Evolutionary conservation across 177 flowering plant species (phyloP), one percentile per base, ranked within the genome.

Genomic region (Vitis hybrid): DNA sequence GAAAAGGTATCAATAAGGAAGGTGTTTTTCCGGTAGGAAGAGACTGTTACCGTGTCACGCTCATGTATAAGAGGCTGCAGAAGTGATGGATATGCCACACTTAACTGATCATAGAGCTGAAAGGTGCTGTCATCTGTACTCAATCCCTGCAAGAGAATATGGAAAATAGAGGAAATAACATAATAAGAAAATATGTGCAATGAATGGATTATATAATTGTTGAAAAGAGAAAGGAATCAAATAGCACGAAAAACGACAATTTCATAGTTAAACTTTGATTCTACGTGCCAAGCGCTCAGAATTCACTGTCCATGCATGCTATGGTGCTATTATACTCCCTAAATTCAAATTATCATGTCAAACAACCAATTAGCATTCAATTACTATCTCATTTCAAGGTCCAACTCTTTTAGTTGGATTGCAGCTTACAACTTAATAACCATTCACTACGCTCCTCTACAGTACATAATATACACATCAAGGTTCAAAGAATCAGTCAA

Each of bases 21-120:
- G 5, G 21, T 5, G 33, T 33, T 57, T 7, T 21, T 18, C 4
- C 29, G 14, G 65, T 2, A 7, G 16, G 53, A 45, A 65, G n/a
- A 12, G 33, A 65, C 78, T 75, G 29, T 26, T 76, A 93, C 97
- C 62, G 88, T 91, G 81, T 95, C 98, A 62, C 99, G 88, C 81
- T 95, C 99, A 66, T 93, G 89, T 74, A 95, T 79, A n/a, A 95
- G 97, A 62, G 98, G 93, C 56, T 77, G 98, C 51, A 95, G 79
- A 70, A 95, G 92, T 2, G 98, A 88, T 2, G 98, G 97, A 72
- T 77, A 93, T 65, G 92, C 87, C 58, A 75, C 55, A 67, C 98
- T 91, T 59, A 95, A 84, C 78, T 79, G 83, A 81, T 90, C 80
- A 60, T 93, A 95, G 3, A 93, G 85, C 76, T 87, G 90, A 70